Evolutionary conservation across 441 rosid species (phyloP), one percentile per base, ranked within the genome.

Genomic region (Pelargonium australe): DNA sequence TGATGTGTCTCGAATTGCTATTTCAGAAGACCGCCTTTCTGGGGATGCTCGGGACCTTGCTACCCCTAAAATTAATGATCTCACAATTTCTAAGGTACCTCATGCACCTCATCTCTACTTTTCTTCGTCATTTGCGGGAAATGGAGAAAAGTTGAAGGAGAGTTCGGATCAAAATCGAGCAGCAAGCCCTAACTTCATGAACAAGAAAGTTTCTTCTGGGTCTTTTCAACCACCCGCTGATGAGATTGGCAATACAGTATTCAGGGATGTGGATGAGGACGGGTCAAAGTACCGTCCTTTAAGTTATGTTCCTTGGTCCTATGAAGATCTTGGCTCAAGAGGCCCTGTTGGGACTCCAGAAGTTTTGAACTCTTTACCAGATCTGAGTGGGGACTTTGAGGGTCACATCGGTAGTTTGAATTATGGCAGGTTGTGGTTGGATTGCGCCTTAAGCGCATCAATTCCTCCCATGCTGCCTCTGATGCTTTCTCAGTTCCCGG

Each of bases 41-140:
- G 92, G 86, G 43, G 89, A 87, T 68, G 89, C 91, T 63, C 70
- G 75, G 70, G 95, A 86, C 70, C 84, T 85, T 65, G 87, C 96
- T 71, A 78, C 84, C 66, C 62, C 85, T 73, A 82, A 76, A 71
- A 73, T 73, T 74, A 84, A 70, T 60, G 76, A 74, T 79, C 84
- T 76, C 69, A 74, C 60, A 41, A 79, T 79, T 64, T 76, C 85
- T 37, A 37, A 37, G 41, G 41, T 37, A 37, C 41, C 41, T 37
- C 61, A 55, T 10, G 82, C 79, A 43, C 83, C 85, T 28, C 82
- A 80, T 82, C 87, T 70, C 49, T 73, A 68, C 82, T 73, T 72
- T 51, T 45, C 78, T 62, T 45, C 11, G n/a, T 77, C 79, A 4
- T 73, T 65, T 47, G 57, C 62, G 64, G 78, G 68, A 68, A 75